Base-by-base conservation (phyloP, 805 yeast genomes). In the Starmerella lactis-condensi region DNA sequence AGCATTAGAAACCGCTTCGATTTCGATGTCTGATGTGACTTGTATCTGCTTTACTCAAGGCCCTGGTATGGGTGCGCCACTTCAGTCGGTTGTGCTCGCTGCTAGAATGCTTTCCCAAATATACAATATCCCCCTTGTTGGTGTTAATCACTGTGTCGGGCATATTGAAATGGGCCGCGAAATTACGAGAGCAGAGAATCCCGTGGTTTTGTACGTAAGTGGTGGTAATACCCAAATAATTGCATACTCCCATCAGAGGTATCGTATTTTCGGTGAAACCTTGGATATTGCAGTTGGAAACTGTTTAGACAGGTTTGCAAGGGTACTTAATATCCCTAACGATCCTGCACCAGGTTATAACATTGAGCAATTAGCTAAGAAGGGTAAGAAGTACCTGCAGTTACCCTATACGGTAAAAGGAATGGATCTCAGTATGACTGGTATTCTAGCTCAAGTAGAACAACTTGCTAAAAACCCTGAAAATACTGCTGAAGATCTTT, bases 101-200 rank as follows among this genome's bases (percentile, higher is more conserved):
- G 96, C 98, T 1, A 61, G 99, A 48, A 72, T 94, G 0, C 56
- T 83, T 23, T 61, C 81, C 6, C 70, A 75, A 43, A 49, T 85
- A 42, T 81, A 93, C 91, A 51, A 66, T 2, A 56, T 76, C 15
- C 96, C 98, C 0, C 53, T 89, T 20, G 74, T 89, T 6, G 96
- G 96, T 0, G 98, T 89, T 3, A 89, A 89, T 47, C 98, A 89
- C 53, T 89, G 99, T 54, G 70, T 89, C 22, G 99, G 98, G 1
- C 99, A 89, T 53, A 89, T 89, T 38, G 99, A 89, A 52, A 89
- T 89, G 99, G 99, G 99, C 9, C 61, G 99, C 37, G 96, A 85
- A 48, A 85, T 89, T 48, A 89, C 99, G 0, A 91, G 89, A n/a
- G 96, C 96, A 0, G 64, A 62, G n/a, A 85, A 89, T 48, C 99